Evolutionary conservation across 2,329 filamentous ascomycete species (phyloP).

Genomic region (Penicillium sp.): DNA sequence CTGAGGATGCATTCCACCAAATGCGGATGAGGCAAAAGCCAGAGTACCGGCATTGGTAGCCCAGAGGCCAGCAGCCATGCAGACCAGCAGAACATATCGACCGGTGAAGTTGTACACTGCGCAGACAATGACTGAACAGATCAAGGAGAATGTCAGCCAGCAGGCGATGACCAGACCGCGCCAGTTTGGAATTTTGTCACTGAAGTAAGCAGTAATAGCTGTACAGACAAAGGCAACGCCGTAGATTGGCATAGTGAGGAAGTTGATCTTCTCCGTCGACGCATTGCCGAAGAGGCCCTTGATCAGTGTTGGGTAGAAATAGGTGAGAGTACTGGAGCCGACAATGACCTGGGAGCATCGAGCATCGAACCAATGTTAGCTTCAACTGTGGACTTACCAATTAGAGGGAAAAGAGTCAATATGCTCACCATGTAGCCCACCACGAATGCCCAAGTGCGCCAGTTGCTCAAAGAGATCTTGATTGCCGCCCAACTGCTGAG

Average conservation of each 20-base stretch:
- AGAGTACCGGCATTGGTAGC: slow-evolving; percentile 55
- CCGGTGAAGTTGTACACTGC: slow-evolving; percentile 54
- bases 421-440: slow-evolving; percentile 43
- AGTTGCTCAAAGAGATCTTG: slow-evolving; percentile 22
- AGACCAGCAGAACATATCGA: slow-evolving; percentile 56
- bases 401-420: not conserved
- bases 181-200: slow-evolving; percentile 49
- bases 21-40: slow-evolving; percentile 55
- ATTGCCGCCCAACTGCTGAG: slow-evolving; percentile 24
- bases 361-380: not conserved
- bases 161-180: slow-evolving; percentile 52
- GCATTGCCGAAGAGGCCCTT: slow-evolving; percentile 28
- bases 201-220: slow-evolving; percentile 49
- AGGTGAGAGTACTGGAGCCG: slow-evolving; percentile 36
- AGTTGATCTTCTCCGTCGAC: slow-evolving; percentile 26
- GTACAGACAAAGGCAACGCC: slow-evolving; percentile 55
- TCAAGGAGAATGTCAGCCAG: slow-evolving; percentile 49
- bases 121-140: slow-evolving; percentile 46
- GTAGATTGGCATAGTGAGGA: slow-evolving; percentile 53
- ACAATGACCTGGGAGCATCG: slow-evolving; percentile 31
- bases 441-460: slow-evolving; percentile 45
- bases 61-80: slow-evolving; percentile 60
- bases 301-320: slow-evolving; percentile 36
- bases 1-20: slow-evolving; percentile 52
- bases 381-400: not conserved